These are phyloP conservation scores for Aspergillus fumigatus DNA, from an alignment of 2,329 filamentous ascomycete species.

Conservation along the genomic window DNA sequence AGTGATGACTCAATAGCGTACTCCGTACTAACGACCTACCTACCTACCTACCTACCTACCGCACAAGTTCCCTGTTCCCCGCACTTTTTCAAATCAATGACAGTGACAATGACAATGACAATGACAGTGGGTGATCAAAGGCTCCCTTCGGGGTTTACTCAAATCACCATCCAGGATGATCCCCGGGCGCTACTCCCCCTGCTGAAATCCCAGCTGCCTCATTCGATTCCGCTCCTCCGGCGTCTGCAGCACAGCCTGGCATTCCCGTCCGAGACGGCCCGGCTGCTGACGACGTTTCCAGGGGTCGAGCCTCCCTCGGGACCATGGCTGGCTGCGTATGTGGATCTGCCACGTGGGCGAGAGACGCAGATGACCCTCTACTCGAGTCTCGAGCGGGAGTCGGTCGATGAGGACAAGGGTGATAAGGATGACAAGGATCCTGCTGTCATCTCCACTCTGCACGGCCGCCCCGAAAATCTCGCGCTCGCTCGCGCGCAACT, in stretches of 20 bases:
- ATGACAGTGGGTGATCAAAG: background rate
- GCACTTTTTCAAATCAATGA: too few species aligned
- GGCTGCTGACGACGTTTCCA: conserved; percentile 31
- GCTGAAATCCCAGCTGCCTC: conserved; percentile 34
- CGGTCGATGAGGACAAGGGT: conserved; percentile 1
- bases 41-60: too few species aligned
- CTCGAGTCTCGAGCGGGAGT: conserved; percentile 35
- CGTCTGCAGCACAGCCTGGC: conserved; percentile 36
- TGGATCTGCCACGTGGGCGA: conserved; percentile 35
- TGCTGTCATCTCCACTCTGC: conserved; percentile 11
- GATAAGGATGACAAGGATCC: background rate
- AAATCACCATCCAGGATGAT: conserved; percentile 10
- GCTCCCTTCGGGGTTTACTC: conserved; percentile 11
- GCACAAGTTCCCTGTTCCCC: too few species aligned
- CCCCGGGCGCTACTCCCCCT: conserved; percentile 19
- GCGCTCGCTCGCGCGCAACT: conserved; percentile 22
- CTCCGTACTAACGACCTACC: too few species aligned
- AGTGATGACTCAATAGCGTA: background rate
- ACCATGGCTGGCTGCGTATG: conserved; percentile 39
- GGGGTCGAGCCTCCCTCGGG: conserved; percentile 5
- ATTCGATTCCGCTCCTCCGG: conserved; percentile 34
- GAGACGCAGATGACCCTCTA: conserved; percentile 42
- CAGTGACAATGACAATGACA: too few species aligned
- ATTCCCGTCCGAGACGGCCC: conserved; percentile 29
- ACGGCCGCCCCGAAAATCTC: conserved; percentile 5